Evolutionary conservation across 345 rosid genomes (phyloP).

Genomic region (Streptanthus diversifolius): DNA sequence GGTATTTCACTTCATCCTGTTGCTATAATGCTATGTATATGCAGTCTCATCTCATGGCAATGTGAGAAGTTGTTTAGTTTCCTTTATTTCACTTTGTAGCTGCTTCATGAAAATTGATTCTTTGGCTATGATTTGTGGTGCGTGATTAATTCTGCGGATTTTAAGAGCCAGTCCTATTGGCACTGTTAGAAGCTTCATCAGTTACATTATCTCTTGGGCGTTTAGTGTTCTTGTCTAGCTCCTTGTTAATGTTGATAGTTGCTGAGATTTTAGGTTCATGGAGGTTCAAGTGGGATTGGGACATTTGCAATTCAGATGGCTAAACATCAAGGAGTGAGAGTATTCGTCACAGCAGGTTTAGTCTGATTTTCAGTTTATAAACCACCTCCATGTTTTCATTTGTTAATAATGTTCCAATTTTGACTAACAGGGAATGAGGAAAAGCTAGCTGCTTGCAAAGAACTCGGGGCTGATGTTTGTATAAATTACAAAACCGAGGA

Average conservation of each 20-base stretch:
- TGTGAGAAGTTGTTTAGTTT: neutral
- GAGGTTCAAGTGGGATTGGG: conserved; percentile 95
- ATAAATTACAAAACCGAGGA: conserved; percentile 91
- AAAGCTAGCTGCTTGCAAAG: conserved; percentile 75
- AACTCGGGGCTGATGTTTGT: conserved; percentile 84
- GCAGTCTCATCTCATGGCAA: neutral
- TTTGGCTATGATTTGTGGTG: neutral
- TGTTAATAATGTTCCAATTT: conserved; percentile 10
- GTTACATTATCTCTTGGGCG: neutral
- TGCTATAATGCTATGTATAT: neutral
- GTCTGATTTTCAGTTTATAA: conserved; percentile 1
- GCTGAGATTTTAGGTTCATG: conserved; percentile 60
- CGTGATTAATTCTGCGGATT: neutral
- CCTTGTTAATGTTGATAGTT: conserved; percentile 1
- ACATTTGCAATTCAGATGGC: conserved; percentile 90
- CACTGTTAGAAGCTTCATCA: neutral
- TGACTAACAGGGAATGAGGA: conserved; percentile 58
- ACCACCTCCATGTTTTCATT: neutral
- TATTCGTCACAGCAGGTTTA: conserved; percentile 85
- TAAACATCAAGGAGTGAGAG: conserved; percentile 58
- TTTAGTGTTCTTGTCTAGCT: neutral
- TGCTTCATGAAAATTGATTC: neutral
- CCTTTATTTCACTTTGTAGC: neutral
- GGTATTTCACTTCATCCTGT: conserved; percentile 36
- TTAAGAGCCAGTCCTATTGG: neutral